Percentiles rank a stretch among this genome's conserved stretches.
Conservation (phyloP, 805 yeast genomes). For the Metschnikowia santaceciliae region DNA sequence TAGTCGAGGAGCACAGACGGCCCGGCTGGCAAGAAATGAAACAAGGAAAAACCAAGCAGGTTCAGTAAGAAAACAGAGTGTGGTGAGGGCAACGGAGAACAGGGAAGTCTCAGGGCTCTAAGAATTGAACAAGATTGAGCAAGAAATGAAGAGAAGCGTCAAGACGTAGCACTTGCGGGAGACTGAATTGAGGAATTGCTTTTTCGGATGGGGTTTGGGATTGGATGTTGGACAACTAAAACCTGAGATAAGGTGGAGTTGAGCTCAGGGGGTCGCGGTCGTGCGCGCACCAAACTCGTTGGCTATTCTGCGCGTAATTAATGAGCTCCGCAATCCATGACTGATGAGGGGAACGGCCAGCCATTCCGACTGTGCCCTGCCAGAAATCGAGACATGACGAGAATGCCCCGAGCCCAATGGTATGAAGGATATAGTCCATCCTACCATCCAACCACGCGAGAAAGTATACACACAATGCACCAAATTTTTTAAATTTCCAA, state of each 20-base stretch:
- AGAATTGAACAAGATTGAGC: neutral
- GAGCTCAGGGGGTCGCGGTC: conserved; percentile 1
- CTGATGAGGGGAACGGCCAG: neutral
- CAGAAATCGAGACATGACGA: no score
- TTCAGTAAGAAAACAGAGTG: neutral
- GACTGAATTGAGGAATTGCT: no score
- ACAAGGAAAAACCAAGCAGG: neutral
- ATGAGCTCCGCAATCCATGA: neutral
- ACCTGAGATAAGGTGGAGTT: neutral
- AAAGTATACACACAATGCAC: no score
- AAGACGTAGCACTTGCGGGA: neutral
- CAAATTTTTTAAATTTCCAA: no score
- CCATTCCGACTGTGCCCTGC: neutral
- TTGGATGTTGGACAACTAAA: neutral
- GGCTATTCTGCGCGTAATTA: neutral
- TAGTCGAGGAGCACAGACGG: neutral
- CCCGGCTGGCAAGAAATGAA: neutral
- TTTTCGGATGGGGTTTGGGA: neutral
- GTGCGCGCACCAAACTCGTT: neutral
- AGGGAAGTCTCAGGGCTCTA: neutral
- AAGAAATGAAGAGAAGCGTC: neutral
- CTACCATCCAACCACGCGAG: no score
- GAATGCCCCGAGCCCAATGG: no score
- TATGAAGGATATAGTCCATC: no score
- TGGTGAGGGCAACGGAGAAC: neutral